Base-by-base conservation (phyloP, 306 rosid species). In the Trichosanthes cucumerina region DNA sequence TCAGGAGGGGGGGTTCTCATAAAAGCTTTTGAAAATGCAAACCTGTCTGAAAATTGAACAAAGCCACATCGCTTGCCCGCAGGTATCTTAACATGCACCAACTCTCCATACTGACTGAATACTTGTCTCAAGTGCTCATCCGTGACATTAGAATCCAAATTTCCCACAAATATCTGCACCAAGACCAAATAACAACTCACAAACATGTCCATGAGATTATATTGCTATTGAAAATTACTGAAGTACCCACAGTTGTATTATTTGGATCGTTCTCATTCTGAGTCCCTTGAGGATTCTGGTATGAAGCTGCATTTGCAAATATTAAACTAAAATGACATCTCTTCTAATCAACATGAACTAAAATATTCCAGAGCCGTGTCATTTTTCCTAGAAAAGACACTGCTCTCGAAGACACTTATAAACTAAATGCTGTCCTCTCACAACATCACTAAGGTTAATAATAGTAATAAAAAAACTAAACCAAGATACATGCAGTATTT, bases 11-110 rank as follows among this genome's bases (percentile, higher is more conserved):
- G 39, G 36, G 8, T 31, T 2, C 3, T 4, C 73, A 68, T 47
- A 71, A 12, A 78, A 74, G 28, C 1, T n/a, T 18, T 2, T 13
- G 11, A 70, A 56, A 69, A 14, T 60, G 5, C 68, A 5, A 70
- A 91, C 99, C 99, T 92, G 80, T 92, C 97, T 0, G 93, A 81
- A 79, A 88, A 95, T 80, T 95, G 99, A 82, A 95, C 99, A 84
- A 95, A 95, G 64, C 99, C 99, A 71, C 99, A 95, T 64, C 99
- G 89, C 79, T 95, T 95, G 82, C 99, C 99, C 0, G 93, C 83
- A 38, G 99, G 99, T 82, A 95, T 95, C 89, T 95, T 95, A 34
- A 95, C 99, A 62, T 95, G 99, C 28, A 89, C 86, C 71, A 95
- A 77, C 79, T 92, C 97, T 16, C 97, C 99, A 57, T 92, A 92